Evolutionary conservation across 2,329 filamentous ascomycete genomes (phyloP).

Genomic region (Alternaria longipes): DNA sequence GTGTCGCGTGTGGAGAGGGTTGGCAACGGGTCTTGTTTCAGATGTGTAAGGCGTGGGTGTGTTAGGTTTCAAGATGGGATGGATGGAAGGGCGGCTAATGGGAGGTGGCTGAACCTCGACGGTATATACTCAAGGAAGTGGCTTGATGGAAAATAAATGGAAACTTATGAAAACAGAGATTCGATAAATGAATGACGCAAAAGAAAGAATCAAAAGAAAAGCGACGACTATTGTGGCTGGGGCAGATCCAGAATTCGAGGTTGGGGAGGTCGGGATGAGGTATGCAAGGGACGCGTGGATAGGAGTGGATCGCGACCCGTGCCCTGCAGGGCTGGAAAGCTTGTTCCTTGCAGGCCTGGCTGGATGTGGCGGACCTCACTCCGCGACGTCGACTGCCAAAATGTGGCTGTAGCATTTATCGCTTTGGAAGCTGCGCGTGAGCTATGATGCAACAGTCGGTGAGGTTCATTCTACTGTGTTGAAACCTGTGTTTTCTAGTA

Average conservation of each 20-base stretch:
- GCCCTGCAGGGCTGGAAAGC: slow-evolving; percentile 18
- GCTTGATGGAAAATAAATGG: background rate
- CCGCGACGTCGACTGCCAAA: background rate
- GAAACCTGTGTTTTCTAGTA: slow-evolving; percentile 14
- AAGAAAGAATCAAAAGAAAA: slow-evolving; percentile 3
- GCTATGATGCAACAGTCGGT: slow-evolving; percentile 1
- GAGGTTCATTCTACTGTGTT: slow-evolving; percentile 2
- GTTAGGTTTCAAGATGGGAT: slow-evolving; percentile 9
- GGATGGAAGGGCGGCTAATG: slow-evolving; percentile 1
- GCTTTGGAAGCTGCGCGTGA: slow-evolving; percentile 1
- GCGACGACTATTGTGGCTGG: slow-evolving; percentile 23
- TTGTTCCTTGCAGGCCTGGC: slow-evolving; percentile 12
- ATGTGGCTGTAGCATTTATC: slow-evolving; percentile 8
- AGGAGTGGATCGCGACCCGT: slow-evolving; percentile 12
- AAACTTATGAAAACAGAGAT: slow-evolving; percentile 3
- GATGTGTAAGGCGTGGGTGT: slow-evolving; percentile 14
- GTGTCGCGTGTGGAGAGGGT: slow-evolving; percentile 28
- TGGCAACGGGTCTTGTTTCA: slow-evolving; percentile 19
- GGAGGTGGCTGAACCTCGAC: background rate
- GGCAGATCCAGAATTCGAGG: slow-evolving; percentile 11
- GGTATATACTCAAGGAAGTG: background rate
- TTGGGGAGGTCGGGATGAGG: slow-evolving; percentile 22
- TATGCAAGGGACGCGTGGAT: slow-evolving; percentile 27
- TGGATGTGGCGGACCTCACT: slow-evolving; percentile 12
- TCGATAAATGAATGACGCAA: slow-evolving; percentile 1